Conservation (phyloP, 2,329 filamentous ascomycete species). For the Cladosporium sp. region DNA sequence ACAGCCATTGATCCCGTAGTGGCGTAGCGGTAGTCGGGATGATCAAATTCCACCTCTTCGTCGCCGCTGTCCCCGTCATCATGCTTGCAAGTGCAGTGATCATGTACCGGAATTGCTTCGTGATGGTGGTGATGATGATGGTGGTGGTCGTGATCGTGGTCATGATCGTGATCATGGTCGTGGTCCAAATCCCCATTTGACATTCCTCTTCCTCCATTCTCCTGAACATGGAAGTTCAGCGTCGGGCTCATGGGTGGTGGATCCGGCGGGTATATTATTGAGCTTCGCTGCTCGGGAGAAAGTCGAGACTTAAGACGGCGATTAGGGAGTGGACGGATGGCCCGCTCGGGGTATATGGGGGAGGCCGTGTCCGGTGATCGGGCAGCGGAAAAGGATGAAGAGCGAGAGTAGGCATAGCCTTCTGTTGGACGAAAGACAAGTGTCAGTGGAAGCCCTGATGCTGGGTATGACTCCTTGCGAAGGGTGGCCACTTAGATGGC, state of each 20-base stretch:
- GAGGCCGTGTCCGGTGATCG: constrained; percentile 63
- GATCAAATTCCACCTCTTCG: constrained; percentile 46
- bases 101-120: constrained; percentile 32
- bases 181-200: constrained; percentile 22
- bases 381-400: constrained; percentile 23
- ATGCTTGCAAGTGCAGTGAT: constrained; percentile 42
- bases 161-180: constrained; percentile 33
- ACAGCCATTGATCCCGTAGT: constrained; percentile 31
- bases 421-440: constrained; percentile 2
- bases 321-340: constrained; percentile 88
- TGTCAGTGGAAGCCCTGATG: constrained; percentile 13
- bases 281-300: constrained; percentile 75
- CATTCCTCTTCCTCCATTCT: constrained; percentile 20
- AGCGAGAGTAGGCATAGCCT: constrained; percentile 22
- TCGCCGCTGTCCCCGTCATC: constrained; percentile 58
- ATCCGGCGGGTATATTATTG: constrained; percentile 75
- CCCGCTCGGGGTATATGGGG: constrained; percentile 77
- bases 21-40: constrained; percentile 35
- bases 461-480: background rate
- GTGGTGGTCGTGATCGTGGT: constrained; percentile 20
- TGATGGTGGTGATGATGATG: constrained; percentile 50
- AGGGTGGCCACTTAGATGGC: background rate
- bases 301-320: constrained; percentile 82
- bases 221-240: constrained; percentile 20
- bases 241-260: constrained; percentile 59